Percentiles rank a stretch among this genome's conserved stretches.
Conservation (phyloP, 1,284 basidiomycete species). For the Ceratobasidium sp. region DNA sequence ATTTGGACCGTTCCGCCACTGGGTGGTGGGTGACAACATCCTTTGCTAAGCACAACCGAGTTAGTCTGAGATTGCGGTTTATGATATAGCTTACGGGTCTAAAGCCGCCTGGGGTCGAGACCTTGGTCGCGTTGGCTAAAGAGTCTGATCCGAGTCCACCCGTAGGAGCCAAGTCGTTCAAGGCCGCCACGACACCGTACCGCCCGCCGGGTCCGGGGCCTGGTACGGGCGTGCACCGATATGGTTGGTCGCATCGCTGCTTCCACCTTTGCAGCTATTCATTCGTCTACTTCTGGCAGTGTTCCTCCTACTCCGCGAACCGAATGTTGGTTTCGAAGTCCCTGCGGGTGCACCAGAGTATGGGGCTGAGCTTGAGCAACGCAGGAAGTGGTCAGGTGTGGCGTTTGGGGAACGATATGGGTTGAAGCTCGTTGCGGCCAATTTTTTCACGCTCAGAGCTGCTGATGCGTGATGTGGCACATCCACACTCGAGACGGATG, state of each 20-base stretch:
- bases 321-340: constrained; percentile 58
- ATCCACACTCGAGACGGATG: background rate
- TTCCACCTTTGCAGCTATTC: background rate
- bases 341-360: constrained; percentile 62
- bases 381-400: constrained; percentile 66
- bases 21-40: constrained; percentile 65
- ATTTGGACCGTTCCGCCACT: constrained; percentile 70
- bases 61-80: background rate
- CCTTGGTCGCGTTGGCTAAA: constrained; percentile 59
- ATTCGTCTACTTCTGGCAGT: constrained; percentile 54
- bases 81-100: constrained; percentile 65
- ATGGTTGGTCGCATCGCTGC: constrained; percentile 57
- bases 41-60: background rate
- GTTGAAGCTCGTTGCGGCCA: constrained; percentile 68
- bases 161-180: constrained; percentile 30
- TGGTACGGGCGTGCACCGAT: constrained; percentile 68
- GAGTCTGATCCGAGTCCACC: constrained; percentile 22
- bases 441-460: constrained; percentile 59
- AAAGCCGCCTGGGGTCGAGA: constrained; percentile 58
- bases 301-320: constrained; percentile 72
- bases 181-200: constrained; percentile 64
- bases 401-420: constrained; percentile 65
- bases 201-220: constrained; percentile 67
- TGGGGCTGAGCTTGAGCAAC: constrained; percentile 60
- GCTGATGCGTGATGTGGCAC: constrained; percentile 16